A percentile compares a stretch with the other conserved stretches of the same genome.
Conservation (phyloP, 768 basidiomycete genomes). For the Boletus tomentosulus region DNA sequence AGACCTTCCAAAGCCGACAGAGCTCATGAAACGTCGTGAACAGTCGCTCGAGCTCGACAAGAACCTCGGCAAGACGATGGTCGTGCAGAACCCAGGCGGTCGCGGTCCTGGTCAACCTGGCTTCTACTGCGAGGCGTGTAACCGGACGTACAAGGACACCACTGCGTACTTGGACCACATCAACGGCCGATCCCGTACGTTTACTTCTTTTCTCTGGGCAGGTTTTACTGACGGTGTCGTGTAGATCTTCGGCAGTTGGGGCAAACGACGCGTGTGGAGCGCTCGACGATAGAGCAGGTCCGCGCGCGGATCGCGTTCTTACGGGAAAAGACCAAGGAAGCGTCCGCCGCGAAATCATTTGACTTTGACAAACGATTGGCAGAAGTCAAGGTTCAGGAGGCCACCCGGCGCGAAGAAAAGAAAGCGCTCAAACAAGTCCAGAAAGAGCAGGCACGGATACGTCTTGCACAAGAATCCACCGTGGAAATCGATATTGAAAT, state of each 20-base stretch:
- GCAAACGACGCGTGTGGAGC: slow-evolving; percentile 88
- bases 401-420: slow-evolving; percentile 60
- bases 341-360: slow-evolving; percentile 80
- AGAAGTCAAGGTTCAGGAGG: slow-evolving; percentile 75
- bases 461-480: slow-evolving; percentile 50
- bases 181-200: slow-evolving; percentile 89
- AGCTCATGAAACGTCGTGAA: slow-evolving; percentile 88
- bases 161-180: slow-evolving; percentile 94
- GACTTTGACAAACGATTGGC: slow-evolving; percentile 90
- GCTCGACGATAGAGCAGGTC: slow-evolving; percentile 91
- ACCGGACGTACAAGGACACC: slow-evolving; percentile 88
- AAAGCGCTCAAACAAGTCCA: slow-evolving; percentile 78
- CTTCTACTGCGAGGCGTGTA: slow-evolving; percentile 91
- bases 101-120: slow-evolving; percentile 89
- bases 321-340: slow-evolving; percentile 82
- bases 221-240: background rate
- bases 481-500: slow-evolving; percentile 60
- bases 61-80: slow-evolving; percentile 92
- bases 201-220: background rate
- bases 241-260: slow-evolving; percentile 89
- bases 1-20: slow-evolving; percentile 89
- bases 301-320: slow-evolving; percentile 84
- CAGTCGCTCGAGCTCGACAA: slow-evolving; percentile 85
- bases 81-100: slow-evolving; percentile 80
- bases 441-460: slow-evolving; percentile 66